These are phyloP conservation scores for Metschnikowia koreensis DNA, from an alignment of 805 yeast species.

Conservation along the genomic window DNA sequence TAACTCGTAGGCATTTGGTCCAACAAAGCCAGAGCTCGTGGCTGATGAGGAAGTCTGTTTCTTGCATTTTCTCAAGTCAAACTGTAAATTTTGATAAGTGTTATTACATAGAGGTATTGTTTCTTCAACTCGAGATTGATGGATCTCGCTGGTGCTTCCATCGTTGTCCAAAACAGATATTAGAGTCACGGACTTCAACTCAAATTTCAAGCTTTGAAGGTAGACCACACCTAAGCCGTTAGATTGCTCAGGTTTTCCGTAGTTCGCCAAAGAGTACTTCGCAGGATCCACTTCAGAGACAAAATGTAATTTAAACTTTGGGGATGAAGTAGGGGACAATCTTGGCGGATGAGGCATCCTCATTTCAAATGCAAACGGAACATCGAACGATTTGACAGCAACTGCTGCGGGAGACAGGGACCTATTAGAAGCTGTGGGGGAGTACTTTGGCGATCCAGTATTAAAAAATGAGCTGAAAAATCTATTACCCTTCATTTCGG, in stretches of 20 bases:
- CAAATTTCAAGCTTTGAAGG: slow-evolving; percentile 39
- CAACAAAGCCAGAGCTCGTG: slow-evolving; percentile 14
- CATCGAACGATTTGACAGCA: slow-evolving; percentile 20
- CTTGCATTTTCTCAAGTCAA: slow-evolving; percentile 40
- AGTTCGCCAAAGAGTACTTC: slow-evolving; percentile 27
- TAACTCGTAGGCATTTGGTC: slow-evolving; percentile 33
- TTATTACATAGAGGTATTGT: slow-evolving; percentile 30
- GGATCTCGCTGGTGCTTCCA: slow-evolving; percentile 22
- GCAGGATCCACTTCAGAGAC: slow-evolving; percentile 30
- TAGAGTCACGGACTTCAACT: slow-evolving; percentile 27
- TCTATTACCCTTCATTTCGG: slow-evolving; percentile 8
- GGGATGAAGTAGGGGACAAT: slow-evolving; percentile 43
- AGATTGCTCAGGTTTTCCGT: slow-evolving; percentile 37
- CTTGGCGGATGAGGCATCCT: slow-evolving; percentile 48
- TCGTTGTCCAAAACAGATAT: slow-evolving; percentile 23
- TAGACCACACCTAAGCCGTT: slow-evolving; percentile 49
- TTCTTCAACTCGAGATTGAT: slow-evolving; percentile 27
- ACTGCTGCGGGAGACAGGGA: slow-evolving; percentile 2
- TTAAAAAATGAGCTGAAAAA: slow-evolving; percentile 13
- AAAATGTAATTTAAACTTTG: slow-evolving; percentile 34
- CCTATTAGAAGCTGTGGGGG: not conserved
- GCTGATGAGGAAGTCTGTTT: slow-evolving; percentile 26
- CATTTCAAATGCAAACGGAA: slow-evolving; percentile 46
- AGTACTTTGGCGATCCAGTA: not conserved
- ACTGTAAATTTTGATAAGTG: slow-evolving; percentile 31